A percentile compares a stretch with the other conserved stretches of the same genome.
These are phyloP conservation scores for Xylaria sp. DNA, from an alignment of 2,329 filamentous ascomycete genomes.

Conservation along the genomic window DNA sequence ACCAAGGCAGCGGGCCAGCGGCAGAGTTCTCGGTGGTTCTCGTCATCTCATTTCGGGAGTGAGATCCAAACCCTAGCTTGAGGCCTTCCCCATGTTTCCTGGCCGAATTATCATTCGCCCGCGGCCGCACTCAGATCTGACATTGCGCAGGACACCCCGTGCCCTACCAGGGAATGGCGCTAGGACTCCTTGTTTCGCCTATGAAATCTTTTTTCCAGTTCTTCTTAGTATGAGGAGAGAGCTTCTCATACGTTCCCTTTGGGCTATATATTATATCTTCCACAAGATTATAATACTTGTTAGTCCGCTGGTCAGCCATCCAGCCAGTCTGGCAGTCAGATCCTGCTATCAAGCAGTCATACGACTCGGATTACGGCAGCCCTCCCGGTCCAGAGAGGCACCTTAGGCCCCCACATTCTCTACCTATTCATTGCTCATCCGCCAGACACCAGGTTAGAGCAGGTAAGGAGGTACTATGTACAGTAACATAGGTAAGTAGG, in stretches of 20 bases:
- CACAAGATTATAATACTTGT: background rate
- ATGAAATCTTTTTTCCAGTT: slow-evolving; percentile 5
- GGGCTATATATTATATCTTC: slow-evolving; percentile 14
- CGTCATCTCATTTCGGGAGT: slow-evolving; percentile 41
- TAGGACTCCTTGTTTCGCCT: slow-evolving; percentile 27
- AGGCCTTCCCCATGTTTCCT: slow-evolving; percentile 39
- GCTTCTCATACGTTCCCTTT: slow-evolving; percentile 8
- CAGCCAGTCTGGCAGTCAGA: background rate
- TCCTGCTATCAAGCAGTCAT: slow-evolving; percentile 18
- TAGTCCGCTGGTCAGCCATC: too few species aligned
- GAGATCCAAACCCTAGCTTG: slow-evolving; percentile 34
- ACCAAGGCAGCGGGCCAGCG: slow-evolving; percentile 35
- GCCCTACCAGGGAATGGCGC: slow-evolving; percentile 27
- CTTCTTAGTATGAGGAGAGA: background rate
- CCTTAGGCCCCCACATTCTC: slow-evolving; percentile 22
- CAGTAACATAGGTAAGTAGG: background rate
- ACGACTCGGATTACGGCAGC: slow-evolving; percentile 31
- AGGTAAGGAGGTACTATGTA: background rate
- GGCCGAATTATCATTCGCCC: slow-evolving; percentile 38
- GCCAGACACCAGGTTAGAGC: background rate
- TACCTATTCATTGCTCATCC: background rate
- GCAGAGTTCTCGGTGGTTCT: slow-evolving; percentile 41
- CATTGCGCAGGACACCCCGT: slow-evolving; percentile 33
- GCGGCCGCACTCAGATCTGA: slow-evolving; percentile 38
- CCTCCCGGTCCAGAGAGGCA: slow-evolving; percentile 16